A percentile compares a stretch with the other conserved stretches of the same genome.
Conservation (phyloP, 805 yeast species). For the Yamadazyma paraphyllophila region DNA sequence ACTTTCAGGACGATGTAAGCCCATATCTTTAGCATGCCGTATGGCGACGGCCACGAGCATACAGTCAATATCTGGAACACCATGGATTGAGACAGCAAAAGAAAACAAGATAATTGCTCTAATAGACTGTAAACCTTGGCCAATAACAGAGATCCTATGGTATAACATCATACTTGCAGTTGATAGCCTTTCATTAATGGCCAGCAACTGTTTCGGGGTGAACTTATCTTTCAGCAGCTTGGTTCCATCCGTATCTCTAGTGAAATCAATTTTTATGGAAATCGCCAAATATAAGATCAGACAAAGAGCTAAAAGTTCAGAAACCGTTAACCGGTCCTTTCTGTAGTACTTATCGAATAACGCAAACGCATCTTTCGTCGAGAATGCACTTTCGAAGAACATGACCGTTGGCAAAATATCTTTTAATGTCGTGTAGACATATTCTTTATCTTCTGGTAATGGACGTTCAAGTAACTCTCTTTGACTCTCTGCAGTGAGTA, state of each 20-base stretch:
- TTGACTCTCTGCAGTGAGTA: slow-evolving; percentile 19
- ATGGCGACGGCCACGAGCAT: slow-evolving; percentile 32
- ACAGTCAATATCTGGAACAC: slow-evolving; percentile 27
- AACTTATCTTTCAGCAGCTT: neutral
- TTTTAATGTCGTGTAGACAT: slow-evolving; percentile 5
- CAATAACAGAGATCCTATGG: slow-evolving; percentile 46
- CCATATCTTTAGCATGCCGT: slow-evolving; percentile 40
- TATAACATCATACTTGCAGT: slow-evolving; percentile 46
- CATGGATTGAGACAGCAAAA: slow-evolving; percentile 30
- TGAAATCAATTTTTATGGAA: neutral
- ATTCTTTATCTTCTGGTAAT: slow-evolving; percentile 18
- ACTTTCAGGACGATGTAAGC: slow-evolving; percentile 36
- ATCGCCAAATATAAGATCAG: slow-evolving; percentile 5
- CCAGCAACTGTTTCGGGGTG: neutral
- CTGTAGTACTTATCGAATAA: slow-evolving; percentile 8
- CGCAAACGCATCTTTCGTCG: neutral
- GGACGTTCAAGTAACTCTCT: slow-evolving; percentile 23
- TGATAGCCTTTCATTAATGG: neutral
- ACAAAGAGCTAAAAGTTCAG: slow-evolving; percentile 10
- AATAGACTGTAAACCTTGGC: slow-evolving; percentile 51
- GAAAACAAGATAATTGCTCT: slow-evolving; percentile 51
- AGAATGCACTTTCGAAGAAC: neutral
- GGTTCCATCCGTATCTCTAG: neutral
- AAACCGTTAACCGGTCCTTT: slow-evolving; percentile 5
- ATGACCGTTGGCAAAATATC: neutral